Conservation (phyloP, 305 asterid genomes). For the Solanum hybrid region DNA sequence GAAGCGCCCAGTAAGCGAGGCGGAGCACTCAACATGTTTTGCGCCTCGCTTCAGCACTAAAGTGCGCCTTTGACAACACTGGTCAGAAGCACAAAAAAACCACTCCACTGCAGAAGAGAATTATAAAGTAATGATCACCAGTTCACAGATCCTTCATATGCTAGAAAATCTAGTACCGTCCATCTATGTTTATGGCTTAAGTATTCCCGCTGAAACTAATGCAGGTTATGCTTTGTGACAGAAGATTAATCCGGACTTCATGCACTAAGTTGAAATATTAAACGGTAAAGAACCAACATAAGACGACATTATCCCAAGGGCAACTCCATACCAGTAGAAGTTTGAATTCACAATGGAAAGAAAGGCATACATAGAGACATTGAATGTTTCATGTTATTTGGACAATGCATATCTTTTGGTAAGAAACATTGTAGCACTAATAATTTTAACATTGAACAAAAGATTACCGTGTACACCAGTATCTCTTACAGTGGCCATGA, state of each 20-base stretch:
- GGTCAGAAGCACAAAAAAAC: background rate
- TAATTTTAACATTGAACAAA: background rate
- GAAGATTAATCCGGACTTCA: background rate
- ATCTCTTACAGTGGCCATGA: slow-evolving; percentile 71
- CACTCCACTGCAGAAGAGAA: background rate
- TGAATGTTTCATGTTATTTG: background rate
- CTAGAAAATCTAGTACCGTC: background rate
- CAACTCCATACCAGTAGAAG: background rate
- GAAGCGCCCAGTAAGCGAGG: too few relatives aligned
- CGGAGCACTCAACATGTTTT: too few relatives aligned
- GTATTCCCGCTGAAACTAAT: background rate
- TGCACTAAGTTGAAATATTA: background rate
- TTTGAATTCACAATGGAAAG: background rate
- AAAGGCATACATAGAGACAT: background rate
- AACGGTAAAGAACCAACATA: background rate
- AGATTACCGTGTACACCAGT: slow-evolving; percentile 45
- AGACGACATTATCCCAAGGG: background rate
- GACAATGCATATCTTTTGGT: background rate
- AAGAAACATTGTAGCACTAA: background rate
- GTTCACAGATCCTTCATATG: background rate
- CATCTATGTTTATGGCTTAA: background rate
- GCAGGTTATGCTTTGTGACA: background rate
- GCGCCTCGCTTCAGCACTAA: too few relatives aligned
- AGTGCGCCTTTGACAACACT: too few relatives aligned
- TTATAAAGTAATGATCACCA: background rate